Base-by-base conservation (phyloP, 306 rosid genomes). In the Vigna nakashimae region DNA sequence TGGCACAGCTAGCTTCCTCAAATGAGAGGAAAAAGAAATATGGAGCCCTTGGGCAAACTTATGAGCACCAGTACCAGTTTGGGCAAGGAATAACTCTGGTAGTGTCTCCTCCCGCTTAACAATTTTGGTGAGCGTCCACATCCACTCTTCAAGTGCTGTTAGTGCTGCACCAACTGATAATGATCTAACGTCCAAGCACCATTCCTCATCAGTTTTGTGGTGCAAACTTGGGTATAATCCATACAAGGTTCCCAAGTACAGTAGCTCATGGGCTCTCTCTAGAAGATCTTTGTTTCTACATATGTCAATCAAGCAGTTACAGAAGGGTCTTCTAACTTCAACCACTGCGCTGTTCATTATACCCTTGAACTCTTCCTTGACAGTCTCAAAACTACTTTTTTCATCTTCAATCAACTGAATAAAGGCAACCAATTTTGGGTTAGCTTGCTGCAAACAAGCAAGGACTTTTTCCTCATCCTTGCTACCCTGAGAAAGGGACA, bases 61-160 rank as follows among this genome's bases (percentile, higher is more conserved):
- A 82, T 92, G 98, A 72, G 86, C 84, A 65, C 97, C 98, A 0
- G 89, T 84, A 17, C 98, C 97, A 1, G 96, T 90, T 82, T 91
- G 99, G 32, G 99, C 98, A 3, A 88, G 81, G 65, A 92, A 79
- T 36, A 86, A 53, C 77, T 84, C 89, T 0, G 97, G 98, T 55
- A 96, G 74, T 14, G 74, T 79, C 84, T 83, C 97, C 11, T 90
- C 79, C 22, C 89, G 83, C 78, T 88, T 89, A 34, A 91, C 86
- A 12, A 96, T 87, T 74, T 89, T 87, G 78, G 83, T 74, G 26
- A 91, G 87, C 22, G 99, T 90, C 75, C 82, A 79, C 96, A 96
- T 89, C 99, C 99, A 96, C 83, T 92, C 98, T 84, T 92, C 98
- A 1, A 92, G 88, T 32, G 96, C 98, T 9, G 99, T 96, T 30